These are phyloP conservation scores for Phoenix roebelenii DNA, from an alignment of 176 grass and related monocot genomes.

Conservation along the genomic window DNA sequence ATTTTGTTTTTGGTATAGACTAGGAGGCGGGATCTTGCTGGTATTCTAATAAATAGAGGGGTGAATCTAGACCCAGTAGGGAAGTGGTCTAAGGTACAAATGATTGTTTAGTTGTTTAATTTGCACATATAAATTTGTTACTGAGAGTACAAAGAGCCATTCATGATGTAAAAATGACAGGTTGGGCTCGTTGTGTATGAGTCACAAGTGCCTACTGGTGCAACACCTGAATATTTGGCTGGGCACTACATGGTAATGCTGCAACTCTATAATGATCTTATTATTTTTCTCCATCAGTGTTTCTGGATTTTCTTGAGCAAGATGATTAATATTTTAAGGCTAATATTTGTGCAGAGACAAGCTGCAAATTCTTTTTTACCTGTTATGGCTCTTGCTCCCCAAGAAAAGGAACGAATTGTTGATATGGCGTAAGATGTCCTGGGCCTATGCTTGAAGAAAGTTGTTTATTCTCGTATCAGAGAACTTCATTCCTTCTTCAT, in stretches of 20 bases:
- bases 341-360: slow-evolving; percentile 65
- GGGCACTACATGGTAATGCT: slow-evolving; percentile 81
- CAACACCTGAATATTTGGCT: slow-evolving; percentile 97
- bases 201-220: slow-evolving; percentile 79
- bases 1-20: slow-evolving; percentile 40
- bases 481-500: too few relatives aligned
- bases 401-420: slow-evolving; percentile 87
- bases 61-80: slow-evolving; percentile 95
- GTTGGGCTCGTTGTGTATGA: slow-evolving; percentile 97
- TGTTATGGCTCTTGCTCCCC: slow-evolving; percentile 95
- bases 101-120: slow-evolving; percentile 1
- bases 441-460: too few relatives aligned
- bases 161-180: slow-evolving; percentile 32
- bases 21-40: slow-evolving; percentile 87
- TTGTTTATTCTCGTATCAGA: too few relatives aligned
- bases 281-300: background rate
- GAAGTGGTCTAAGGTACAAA: slow-evolving; percentile 93
- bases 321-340: too few relatives aligned
- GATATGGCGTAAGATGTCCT: slow-evolving; percentile 93
- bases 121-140: background rate
- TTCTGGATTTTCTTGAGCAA: too few relatives aligned
- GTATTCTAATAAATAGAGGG: slow-evolving; percentile 93
- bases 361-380: slow-evolving; percentile 95
- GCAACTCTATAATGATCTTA: slow-evolving; percentile 5
- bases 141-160: slow-evolving; percentile 8